A percentile compares a stretch with the other conserved stretches of the same genome.
phyloP scores from a whole-genome alignment of 2,329 filamentous ascomycete genomes.

The Neonectria coccinea region DNA sequence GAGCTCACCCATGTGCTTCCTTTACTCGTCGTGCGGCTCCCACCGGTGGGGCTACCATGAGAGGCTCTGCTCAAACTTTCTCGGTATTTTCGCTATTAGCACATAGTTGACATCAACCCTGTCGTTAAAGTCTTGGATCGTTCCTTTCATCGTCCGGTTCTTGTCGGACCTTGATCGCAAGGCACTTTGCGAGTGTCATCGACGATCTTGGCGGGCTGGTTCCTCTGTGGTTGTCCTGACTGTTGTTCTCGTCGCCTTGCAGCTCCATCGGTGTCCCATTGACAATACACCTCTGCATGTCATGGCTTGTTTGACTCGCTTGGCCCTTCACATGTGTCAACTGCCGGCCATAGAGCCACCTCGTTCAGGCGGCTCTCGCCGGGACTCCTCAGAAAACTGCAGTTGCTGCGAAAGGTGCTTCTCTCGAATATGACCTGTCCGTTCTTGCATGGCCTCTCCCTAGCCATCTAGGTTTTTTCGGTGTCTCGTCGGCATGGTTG shows the following conservation, averaged over 20 bases:
- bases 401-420: background rate
- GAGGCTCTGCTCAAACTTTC: conserved; percentile 38
- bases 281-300: background rate
- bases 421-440: conserved; percentile 1
- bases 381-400: background rate
- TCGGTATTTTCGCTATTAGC: conserved; percentile 40
- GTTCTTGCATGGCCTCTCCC: background rate
- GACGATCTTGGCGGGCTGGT: conserved; percentile 1
- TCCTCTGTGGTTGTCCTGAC: background rate
- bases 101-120: conserved; percentile 39
- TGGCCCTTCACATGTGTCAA: background rate
- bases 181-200: background rate
- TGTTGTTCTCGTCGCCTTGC: conserved; percentile 1
- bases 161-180: conserved; percentile 8
- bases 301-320: background rate
- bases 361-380: conserved; percentile 3
- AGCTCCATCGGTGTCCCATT: conserved; percentile 6
- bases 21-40: conserved; percentile 39
- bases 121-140: conserved; percentile 23
- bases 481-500: background rate
- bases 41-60: conserved; percentile 24
- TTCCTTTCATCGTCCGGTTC: conserved; percentile 16
- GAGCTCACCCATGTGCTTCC: conserved; percentile 30
- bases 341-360: conserved; percentile 2
- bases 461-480: background rate